These are phyloP conservation scores for Tetrahymena borealis DNA, from an alignment of 73 alveolate genomes.

Conservation along the genomic window DNA sequence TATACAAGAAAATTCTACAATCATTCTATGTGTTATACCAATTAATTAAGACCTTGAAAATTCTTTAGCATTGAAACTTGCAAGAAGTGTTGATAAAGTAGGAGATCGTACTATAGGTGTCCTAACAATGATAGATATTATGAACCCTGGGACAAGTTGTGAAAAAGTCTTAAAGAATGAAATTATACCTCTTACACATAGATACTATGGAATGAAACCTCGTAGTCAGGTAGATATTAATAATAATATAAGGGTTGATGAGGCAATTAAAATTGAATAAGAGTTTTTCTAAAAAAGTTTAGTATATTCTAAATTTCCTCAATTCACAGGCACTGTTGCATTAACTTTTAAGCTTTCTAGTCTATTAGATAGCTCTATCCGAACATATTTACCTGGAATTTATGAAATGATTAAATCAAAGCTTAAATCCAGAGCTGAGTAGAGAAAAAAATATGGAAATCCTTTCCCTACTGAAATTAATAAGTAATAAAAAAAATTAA, in stretches of 20 bases:
- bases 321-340: background rate
- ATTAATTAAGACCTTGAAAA: conserved; percentile 71
- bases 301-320: conserved; percentile 53
- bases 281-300: conserved; percentile 64
- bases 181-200: conserved; percentile 66
- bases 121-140: conserved; percentile 60
- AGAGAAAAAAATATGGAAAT: background rate
- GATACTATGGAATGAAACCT: conserved; percentile 72
- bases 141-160: conserved; percentile 71
- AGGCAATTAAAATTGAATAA: conserved; percentile 55
- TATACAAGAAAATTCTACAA: conserved; percentile 70
- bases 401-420: background rate
- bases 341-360: background rate
- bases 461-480: background rate
- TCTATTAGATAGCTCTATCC: background rate
- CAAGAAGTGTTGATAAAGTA: conserved; percentile 53
- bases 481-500: background rate
- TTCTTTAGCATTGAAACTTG: conserved; percentile 60
- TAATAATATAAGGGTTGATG: conserved; percentile 49
- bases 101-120: conserved; percentile 75
- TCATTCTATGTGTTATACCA: conserved; percentile 73
- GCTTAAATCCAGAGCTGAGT: background rate
- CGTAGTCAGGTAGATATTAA: conserved; percentile 65
- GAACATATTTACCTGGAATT: background rate
- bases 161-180: conserved; percentile 57